phyloP scores from a whole-genome alignment of 163 green algal species.

The Scenedesmus sp. region DNA sequence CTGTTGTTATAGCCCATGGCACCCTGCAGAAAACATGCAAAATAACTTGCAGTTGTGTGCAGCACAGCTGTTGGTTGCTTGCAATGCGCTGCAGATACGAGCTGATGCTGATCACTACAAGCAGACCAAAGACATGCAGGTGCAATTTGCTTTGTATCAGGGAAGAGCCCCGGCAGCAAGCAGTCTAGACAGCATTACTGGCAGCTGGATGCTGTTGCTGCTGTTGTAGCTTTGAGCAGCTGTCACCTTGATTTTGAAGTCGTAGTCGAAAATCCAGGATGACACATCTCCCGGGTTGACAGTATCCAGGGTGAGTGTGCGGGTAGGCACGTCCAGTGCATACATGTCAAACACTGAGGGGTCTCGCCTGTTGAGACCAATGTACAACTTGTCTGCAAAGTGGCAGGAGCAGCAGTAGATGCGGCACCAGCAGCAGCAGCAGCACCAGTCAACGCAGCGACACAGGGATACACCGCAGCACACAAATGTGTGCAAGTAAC shows the following conservation, averaged over 20 bases:
- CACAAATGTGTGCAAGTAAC: not conserved
- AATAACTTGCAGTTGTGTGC: not conserved
- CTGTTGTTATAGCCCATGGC: constrained; percentile 38
- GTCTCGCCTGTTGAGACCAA: constrained; percentile 34
- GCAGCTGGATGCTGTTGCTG: not conserved
- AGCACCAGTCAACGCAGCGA: not conserved
- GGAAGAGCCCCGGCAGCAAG: too few species aligned
- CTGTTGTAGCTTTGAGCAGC: not conserved
- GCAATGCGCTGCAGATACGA: too few species aligned
- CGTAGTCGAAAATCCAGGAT: constrained; percentile 45
- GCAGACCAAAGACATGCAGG: too few species aligned
- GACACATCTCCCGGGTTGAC: constrained; percentile 30
- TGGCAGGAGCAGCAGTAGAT: not conserved
- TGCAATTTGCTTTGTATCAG: too few species aligned
- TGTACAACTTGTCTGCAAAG: not conserved
- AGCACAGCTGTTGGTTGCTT: not conserved
- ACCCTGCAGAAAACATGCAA: not conserved
- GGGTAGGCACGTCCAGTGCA: not conserved
- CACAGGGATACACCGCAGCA: not conserved
- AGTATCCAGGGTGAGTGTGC: constrained; percentile 1
- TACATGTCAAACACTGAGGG: constrained; percentile 35
- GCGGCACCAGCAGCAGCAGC: not conserved
- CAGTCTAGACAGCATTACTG: not conserved
- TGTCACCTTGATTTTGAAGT: constrained; percentile 36
- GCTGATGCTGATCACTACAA: too few species aligned